Evolutionary conservation across 108 stramenopile species (phyloP), one percentile per base, ranked within the genome.

Genomic region (Schizochytrium sp.): DNA sequence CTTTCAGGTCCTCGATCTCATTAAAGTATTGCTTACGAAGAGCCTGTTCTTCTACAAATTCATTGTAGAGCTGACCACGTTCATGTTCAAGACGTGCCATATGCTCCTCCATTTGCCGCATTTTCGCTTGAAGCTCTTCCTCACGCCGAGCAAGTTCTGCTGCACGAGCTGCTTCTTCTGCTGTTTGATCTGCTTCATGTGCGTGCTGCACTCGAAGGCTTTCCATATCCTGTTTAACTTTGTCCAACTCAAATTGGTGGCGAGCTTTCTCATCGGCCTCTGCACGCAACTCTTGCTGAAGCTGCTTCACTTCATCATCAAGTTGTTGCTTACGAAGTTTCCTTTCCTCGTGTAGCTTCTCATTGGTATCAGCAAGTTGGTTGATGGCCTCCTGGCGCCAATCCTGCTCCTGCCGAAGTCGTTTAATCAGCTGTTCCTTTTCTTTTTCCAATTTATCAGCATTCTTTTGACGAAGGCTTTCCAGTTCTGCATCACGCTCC

Each of bases 1-100:
- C 89, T 57, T 89, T 89, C 40, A 89, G 44, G 60, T 89, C 89
- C 87, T 89, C 89, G 60, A 89, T 57, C 76, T 89, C 72, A 47
- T 89, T 89, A 19, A 72, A 72, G 88, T 88, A 88, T 46, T 88
- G 61, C n/a, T 88, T 88, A 7, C 88, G 88, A 59, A 88, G n/a
- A 28, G 61, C 69, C 61, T 61, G 64, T 2, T 88, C 88, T 61
- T 88, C 76, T 7, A 83, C 76, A 42, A 83, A 83, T 28, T 83
- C 76, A 28, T 83, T 55, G 53, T 83, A 83, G 17, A 83, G 76
- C 76, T 83, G 76, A 5, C 76, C 76, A 1, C 53, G 47, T 40
- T 83, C 76, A 28, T 40, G 47, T 40, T 83, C 76, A 40, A 83
- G 76, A 10, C 76, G 76, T 12, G 40, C 59, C 41, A 61, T 56